phyloP scores from a whole-genome alignment of 371 early-diverging fungal species.

The Mucor lusitanicus region DNA sequence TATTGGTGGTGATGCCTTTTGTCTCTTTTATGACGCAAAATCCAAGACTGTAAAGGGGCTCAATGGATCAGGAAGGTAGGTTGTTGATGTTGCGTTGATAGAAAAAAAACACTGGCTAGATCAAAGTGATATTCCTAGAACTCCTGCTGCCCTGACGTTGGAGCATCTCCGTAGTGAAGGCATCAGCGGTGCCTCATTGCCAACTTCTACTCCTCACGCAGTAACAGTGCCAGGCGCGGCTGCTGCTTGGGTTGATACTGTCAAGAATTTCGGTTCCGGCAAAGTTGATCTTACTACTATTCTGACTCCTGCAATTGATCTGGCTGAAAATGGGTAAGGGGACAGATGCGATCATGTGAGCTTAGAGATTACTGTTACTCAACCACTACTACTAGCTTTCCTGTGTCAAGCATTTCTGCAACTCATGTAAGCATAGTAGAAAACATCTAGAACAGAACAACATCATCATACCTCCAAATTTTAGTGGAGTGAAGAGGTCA shows the following conservation, averaged over 20 bases:
- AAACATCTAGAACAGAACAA: neutral
- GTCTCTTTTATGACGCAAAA: conserved; percentile 76
- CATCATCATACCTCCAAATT: neutral
- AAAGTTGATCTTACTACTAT: conserved; percentile 61
- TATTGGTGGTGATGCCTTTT: conserved; percentile 92
- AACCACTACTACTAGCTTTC: conserved; percentile 26
- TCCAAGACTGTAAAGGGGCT: conserved; percentile 58
- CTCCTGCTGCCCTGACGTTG: conserved; percentile 65
- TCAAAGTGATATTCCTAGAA: conserved; percentile 24
- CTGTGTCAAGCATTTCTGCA: conserved; percentile 42
- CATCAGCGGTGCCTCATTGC: conserved; percentile 36
- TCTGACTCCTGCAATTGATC: conserved; percentile 69
- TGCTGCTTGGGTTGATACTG: conserved; percentile 75
- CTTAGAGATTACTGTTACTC: too few species aligned
- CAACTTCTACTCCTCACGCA: conserved; percentile 54
- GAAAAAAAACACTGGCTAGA: neutral
- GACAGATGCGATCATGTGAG: too few species aligned
- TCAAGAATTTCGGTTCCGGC: conserved; percentile 73
- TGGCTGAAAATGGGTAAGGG: conserved; percentile 72
- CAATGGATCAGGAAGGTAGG: conserved; percentile 77
- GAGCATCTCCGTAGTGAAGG: conserved; percentile 40
- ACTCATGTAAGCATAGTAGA: conserved; percentile 19
- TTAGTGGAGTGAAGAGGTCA: conserved; percentile 63
- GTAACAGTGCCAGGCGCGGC: conserved; percentile 90
- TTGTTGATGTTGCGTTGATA: neutral